Percentiles rank a stretch among this genome's conserved stretches.
These are phyloP conservation scores for Dissoconium aciculare DNA, from an alignment of 2,329 filamentous ascomycete species.

Conservation along the genomic window DNA sequence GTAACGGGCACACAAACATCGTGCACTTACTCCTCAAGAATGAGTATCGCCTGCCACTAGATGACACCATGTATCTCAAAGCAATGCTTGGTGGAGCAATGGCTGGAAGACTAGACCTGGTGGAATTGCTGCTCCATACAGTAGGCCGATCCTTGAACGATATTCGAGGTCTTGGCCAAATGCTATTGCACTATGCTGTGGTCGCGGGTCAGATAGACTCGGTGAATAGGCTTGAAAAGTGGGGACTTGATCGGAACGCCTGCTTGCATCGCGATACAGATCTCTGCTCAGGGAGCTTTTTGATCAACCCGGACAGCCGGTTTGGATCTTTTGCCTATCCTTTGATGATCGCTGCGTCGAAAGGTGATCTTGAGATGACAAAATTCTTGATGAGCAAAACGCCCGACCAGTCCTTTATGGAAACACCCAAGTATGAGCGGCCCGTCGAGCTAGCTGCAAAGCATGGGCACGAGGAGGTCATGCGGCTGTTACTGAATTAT, in stretches of 20 bases:
- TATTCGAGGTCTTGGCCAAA: not conserved
- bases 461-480: conserved; percentile 1
- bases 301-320: too few species aligned
- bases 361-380: not conserved
- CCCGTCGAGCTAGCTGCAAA: conserved; percentile 2
- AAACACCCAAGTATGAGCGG: not conserved
- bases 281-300: too few species aligned
- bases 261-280: not conserved
- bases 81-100: conserved; percentile 2
- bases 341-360: conserved; percentile 4
- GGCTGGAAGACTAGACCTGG: conserved; percentile 3
- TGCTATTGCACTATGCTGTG: conserved; percentile 3
- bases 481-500: conserved; percentile 1
- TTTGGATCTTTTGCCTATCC: too few species aligned
- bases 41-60: conserved; percentile 2
- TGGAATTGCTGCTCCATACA: conserved; percentile 2
- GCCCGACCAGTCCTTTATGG: conserved; percentile 2
- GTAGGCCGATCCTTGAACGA: conserved; percentile 1
- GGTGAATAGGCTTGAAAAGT: conserved; percentile 1
- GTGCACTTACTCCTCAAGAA: conserved; percentile 3
- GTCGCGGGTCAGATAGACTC: not conserved
- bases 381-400: conserved; percentile 1
- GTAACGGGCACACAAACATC: conserved; percentile 2
- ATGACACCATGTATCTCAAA: conserved; percentile 1
- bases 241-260: not conserved